Evolutionary conservation across 2,329 filamentous ascomycete species (phyloP), one percentile per base, ranked within the genome.

Genomic region (Aspergillus persii): DNA sequence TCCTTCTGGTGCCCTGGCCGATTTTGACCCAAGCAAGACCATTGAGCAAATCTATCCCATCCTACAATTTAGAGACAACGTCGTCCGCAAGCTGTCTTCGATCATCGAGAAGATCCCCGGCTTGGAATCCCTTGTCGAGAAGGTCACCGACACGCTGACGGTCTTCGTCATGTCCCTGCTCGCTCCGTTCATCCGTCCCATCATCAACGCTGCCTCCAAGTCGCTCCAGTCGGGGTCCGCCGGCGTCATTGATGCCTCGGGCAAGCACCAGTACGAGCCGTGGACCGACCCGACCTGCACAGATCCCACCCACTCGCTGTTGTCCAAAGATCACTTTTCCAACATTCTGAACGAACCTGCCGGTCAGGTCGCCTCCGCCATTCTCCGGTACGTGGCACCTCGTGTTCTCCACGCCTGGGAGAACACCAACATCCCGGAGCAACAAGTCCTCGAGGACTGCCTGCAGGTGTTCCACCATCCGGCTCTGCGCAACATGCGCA

Each of bases 401-500:
- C 90, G 94, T 36, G 80, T 98, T 51, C 82, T 99, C 23, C 96
- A 94, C 71, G 94, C 93, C 3, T 98, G 93, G 92, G 91, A 98
- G 64, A 90, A 98, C 72, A 85, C 89, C 2, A 86, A 89, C 48
- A 87, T 96, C 0, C 86, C 91, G 0, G 89, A 95, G 3, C 85
- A 96, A 41, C 90, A 96, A 74, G 89, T 98, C 0, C 81, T 93
- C 62, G 82, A 91, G 63, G 94, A 98, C 66, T 86, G 96, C 46
- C 79, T 92, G 50, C 85, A 86, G 27, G 87, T 91, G 9, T 96
- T 98, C 79, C 95, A 99, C 74, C 95, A 99, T 72, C 95, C 95
- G 1, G 89, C 90, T 6, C 80, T 92, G 31, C 88, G 94, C 27
- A 85, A 95, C 66, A 87, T 90, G 56, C 81, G 82, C 57, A 80